Base-by-base conservation (phyloP, 1,284 basidiomycete genomes). In the Pascua sp. region DNA sequence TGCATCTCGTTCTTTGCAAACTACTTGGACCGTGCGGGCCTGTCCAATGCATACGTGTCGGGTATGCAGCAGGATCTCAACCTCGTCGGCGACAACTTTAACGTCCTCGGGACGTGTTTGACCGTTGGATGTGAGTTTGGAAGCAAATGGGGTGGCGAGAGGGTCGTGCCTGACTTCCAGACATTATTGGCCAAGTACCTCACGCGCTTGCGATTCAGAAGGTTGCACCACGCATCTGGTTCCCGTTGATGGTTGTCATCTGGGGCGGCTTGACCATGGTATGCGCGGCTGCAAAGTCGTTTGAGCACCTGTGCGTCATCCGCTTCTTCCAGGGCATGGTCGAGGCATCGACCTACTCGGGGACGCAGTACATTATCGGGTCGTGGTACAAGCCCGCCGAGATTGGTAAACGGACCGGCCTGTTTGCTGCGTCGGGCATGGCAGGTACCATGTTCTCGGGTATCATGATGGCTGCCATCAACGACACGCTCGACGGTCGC, bases 271-370 rank as follows among this genome's bases (percentile, higher is more conserved):
- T 60, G 36, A 60, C 55, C 41, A 53, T 60, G 47, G 10, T 37
- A 8, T 56, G 60, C 13, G 55, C 65, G 13, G 57, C 65, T 12
- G 49, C 61, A 32, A 61, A 66, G 55, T 57, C 39, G 11, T 59
- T 47, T 39, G 18, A 42, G 56, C 71, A 89, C 82, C 79, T 89
- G 49, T 86, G 86, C 70, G 85, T 79, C 36, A 86, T 89, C 55
- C 81, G 87, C 2, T 89, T 89, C 70, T 81, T 89, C 55, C 86
- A 88, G 70, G 88, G 86, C 9, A 78, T 88, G 56, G 82, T 84
- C 5, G 87, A 89, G 70, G 82, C 85, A 0, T 87, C 85, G 8
- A 87, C 86, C 0, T 88, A 88, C 69, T 85, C 86, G 8, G 86
- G 87, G n/a, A 83, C 84, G 63, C 55, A 56, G 40, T 87, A 87